Percentiles rank a stretch among this genome's conserved stretches.
Evolutionary conservation across 139 green algal species (phyloP).

Genomic region (Chlorella sp.): DNA sequence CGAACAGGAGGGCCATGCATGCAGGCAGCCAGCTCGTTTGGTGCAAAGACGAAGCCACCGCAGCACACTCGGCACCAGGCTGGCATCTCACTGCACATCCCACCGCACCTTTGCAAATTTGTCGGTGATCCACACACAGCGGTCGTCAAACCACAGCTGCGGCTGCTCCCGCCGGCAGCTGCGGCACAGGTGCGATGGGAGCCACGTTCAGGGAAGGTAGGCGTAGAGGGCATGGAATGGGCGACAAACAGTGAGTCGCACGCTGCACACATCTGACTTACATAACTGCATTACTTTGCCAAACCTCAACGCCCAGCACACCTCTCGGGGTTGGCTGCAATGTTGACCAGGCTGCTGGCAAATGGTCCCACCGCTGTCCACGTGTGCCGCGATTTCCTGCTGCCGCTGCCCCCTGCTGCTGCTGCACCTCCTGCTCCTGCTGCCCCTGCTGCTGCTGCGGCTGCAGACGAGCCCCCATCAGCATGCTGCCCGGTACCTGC

Average conservation of each 20-base stretch:
- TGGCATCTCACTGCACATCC: too few species aligned
- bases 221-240: too few species aligned
- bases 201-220: not conserved
- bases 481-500: not conserved
- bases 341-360: not conserved
- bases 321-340: slow-evolving; percentile 12
- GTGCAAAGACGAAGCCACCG: too few species aligned
- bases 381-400: not conserved
- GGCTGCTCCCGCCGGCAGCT: slow-evolving; percentile 25
- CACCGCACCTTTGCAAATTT: slow-evolving; percentile 69
- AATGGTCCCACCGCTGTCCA: not conserved
- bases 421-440: not conserved
- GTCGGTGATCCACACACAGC: slow-evolving; percentile 65
- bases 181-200: not conserved
- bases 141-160: slow-evolving; percentile 46
- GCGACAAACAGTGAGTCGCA: too few species aligned
- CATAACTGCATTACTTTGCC: too few species aligned
- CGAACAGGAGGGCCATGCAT: too few species aligned
- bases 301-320: not conserved
- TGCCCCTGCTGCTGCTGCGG: not conserved
- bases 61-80: too few species aligned
- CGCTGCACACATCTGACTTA: too few species aligned
- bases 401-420: not conserved
- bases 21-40: too few species aligned
- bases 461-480: not conserved